Evolutionary conservation across 1,284 basidiomycete species (phyloP), one percentile per base, ranked within the genome.

Genomic region (Leccinum pachyderme): DNA sequence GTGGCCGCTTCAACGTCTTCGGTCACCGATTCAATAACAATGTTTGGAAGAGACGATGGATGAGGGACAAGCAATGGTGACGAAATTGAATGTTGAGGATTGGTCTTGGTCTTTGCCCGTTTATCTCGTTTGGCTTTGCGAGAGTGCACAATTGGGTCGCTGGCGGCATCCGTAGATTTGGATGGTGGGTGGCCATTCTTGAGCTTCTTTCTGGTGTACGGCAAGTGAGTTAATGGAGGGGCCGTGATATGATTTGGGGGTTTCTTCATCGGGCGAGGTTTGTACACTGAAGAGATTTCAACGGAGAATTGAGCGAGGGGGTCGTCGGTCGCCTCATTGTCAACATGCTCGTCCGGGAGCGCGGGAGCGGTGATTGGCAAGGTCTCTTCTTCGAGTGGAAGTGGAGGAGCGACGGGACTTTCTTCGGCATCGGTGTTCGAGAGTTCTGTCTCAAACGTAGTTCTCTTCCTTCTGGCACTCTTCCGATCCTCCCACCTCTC

Each of bases 271-370:
- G 86, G 85, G 3, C 84, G 80, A 3, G 87, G 87, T 61, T 89
- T 89, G 72, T 81, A 87, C 4, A 89, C 87, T 1, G 81, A 77
- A 1, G 80, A 72, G 47, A 89, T 89, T 63, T 86, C 84, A 54
- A 90, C 68, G 12, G 75, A 68, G 54, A 78, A 70, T 28, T 59
- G 32, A 41, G 69, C 51, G 37, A 27, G 29, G 15, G 59, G 12
- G 32, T 61, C 55, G 3, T 61, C 55, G 3, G 59, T 56, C 24
- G 51, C 57, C 44, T 66, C 60, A n/a, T 52, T 46, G 24, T 65
- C 64, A 4, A 57, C 53, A 1, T 49, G 35, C 44, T 57, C 31
- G 24, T 69, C 59, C 35, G 60, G 62, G 11, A 58, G 58, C 2
- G 47, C 18, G 9, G 31, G 33, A 1, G 8, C 11, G 8, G 53